Evolutionary conservation across 176 grass and related monocot species (phyloP).

Genomic region (Rhynchospora breviuscula): DNA sequence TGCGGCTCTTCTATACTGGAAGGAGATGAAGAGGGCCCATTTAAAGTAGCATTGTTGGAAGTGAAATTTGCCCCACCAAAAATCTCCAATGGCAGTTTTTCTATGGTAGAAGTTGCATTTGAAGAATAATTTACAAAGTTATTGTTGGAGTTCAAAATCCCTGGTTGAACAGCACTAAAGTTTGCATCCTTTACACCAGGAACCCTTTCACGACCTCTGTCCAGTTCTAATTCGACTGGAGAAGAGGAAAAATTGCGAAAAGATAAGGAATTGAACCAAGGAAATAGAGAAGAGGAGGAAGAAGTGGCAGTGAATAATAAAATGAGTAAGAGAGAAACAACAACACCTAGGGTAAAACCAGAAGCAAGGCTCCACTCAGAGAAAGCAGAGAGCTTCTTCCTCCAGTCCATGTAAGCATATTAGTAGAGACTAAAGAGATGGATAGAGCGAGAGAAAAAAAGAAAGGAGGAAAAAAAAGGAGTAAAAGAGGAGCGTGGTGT

Average conservation of each 20-base stretch:
- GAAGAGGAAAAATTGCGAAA: slow-evolving; percentile 3
- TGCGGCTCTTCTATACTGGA: background rate
- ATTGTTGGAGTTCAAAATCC: slow-evolving; percentile 6
- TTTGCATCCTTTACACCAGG: slow-evolving; percentile 1
- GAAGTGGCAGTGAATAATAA: slow-evolving; percentile 2
- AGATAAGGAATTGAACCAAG: slow-evolving; percentile 3
- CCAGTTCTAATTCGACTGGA: slow-evolving; percentile 5
- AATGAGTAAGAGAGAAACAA: slow-evolving; percentile 32
- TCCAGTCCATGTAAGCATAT: slow-evolving; percentile 19
- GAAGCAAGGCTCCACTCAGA: slow-evolving; percentile 28
- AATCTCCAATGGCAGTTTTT: slow-evolving; percentile 10
- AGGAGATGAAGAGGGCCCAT: background rate
- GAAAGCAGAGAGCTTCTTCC: slow-evolving; percentile 24
- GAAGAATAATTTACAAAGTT: background rate
- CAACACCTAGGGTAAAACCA: slow-evolving; percentile 18
- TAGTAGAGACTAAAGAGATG: background rate
- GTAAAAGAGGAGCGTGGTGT: background rate
- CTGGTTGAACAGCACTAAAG: background rate
- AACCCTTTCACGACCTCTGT: background rate
- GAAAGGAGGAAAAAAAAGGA: background rate
- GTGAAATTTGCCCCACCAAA: background rate
- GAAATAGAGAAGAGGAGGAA: slow-evolving; percentile 11
- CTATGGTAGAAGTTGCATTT: slow-evolving; percentile 17
- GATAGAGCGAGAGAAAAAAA: background rate
- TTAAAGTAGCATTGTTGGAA: background rate